These are phyloP conservation scores for Chaetoceros tenuissimus DNA, from an alignment of 108 stramenopile genomes.

Conservation along the genomic window DNA sequence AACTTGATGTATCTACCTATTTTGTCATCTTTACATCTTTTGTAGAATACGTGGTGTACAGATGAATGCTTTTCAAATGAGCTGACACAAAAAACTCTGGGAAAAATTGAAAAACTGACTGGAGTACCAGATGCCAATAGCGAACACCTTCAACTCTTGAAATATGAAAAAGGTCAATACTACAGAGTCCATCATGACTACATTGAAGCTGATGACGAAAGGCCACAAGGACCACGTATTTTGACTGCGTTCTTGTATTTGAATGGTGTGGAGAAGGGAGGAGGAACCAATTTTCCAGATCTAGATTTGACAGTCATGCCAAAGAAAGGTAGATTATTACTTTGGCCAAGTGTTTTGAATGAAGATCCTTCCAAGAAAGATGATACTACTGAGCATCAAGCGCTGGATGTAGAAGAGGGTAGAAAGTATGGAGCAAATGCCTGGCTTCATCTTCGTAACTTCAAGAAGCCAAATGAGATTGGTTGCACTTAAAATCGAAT, in stretches of 20 bases:
- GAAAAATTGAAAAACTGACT: slow-evolving; percentile 44
- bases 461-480: slow-evolving; percentile 18
- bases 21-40: too few relatives aligned
- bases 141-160: slow-evolving; percentile 68
- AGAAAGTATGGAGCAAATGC: slow-evolving; percentile 82
- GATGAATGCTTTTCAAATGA: slow-evolving; percentile 43
- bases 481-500: slow-evolving; percentile 30
- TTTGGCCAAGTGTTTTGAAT: slow-evolving; percentile 77
- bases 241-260: slow-evolving; percentile 82
- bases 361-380: slow-evolving; percentile 49
- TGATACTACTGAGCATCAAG: slow-evolving; percentile 70
- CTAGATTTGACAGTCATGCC: slow-evolving; percentile 59
- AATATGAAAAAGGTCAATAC: slow-evolving; percentile 49
- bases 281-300: slow-evolving; percentile 71
- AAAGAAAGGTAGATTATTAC: slow-evolving; percentile 54
- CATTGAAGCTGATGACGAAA: slow-evolving; percentile 25
- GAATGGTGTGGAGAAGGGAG: slow-evolving; percentile 81
- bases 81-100: slow-evolving; percentile 25
- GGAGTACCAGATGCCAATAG: slow-evolving; percentile 33
- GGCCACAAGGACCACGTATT: slow-evolving; percentile 71
- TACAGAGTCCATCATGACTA: slow-evolving; percentile 61
- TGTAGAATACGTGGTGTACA: slow-evolving; percentile 80
- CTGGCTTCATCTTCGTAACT: slow-evolving; percentile 82
- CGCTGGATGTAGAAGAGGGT: slow-evolving; percentile 65
- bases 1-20: too few relatives aligned